Base-by-base conservation (phyloP, 2,329 filamentous ascomycete genomes). In the Graphilbum ipis-grandicollis region DNA sequence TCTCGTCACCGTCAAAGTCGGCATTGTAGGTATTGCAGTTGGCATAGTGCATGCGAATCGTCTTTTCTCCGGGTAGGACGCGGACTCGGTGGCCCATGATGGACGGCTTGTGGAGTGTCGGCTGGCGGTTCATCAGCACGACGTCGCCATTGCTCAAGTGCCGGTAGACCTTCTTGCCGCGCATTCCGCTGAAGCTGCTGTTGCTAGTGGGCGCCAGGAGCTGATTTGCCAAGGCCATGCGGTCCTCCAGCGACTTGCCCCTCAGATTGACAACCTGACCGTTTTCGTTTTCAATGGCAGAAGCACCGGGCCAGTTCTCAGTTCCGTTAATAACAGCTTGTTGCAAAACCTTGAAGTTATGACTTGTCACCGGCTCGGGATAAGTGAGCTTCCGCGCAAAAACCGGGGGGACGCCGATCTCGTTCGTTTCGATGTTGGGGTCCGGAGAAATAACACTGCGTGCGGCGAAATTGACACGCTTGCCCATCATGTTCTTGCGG, bases 401-500 rank as follows among this genome's bases (percentile, higher is more conserved):
- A 13, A 96, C 90, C n/a, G 88, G 83, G 15, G 90, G 90, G 3
- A 98, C 88, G 55, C 90, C 90, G 46, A 98, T 96, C 58, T 98
- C 90, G 55, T 93, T 96, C 15, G 90, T 96, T 56, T 98, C 90
- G 50, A 98, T 93, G 52, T 96, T 98, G 3, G 90, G 90, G 52
- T 98, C 90, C 0, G 90, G 90, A 9, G 88, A 96, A 48, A 98
- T 98, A 54, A 98, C 90, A 68, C 82, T 93, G 55, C 90, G 79
- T 28, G 90, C 90, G 35, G 90, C 90, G 54, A 90, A 96, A 56
- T 98, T 96, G 60, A 98, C 90, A 64, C 90, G 85, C 66, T 98
- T 98, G 42, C 90, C 90, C 90, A 98, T 98, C 90, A 98, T 96
- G 58, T 98, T 94, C 65, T 93, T 96, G 49, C 90, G 71, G 65